Evolutionary conservation across 106 monocot species (phyloP), one percentile per base, ranked within the genome.

Genomic region (Platanthera guangdongensis): DNA sequence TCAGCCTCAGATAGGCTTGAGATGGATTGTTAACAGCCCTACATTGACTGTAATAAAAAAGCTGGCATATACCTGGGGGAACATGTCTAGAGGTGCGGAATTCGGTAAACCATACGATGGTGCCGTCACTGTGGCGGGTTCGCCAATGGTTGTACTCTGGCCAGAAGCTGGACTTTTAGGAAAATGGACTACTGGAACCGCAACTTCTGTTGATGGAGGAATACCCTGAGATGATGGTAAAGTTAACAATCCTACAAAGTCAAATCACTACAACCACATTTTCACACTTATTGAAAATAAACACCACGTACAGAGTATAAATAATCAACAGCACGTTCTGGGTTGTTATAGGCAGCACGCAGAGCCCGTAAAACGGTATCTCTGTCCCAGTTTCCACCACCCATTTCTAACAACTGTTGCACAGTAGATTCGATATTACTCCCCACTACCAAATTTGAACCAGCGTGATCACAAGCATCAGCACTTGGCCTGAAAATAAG

Each of bases 321-420:
- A 80, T 99, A 99, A 62, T 99, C 99, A 51, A 99, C 99, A 75
- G 99, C 99, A 75, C 94, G 99, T 76, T 99, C 99, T 60, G 99
- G 99, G 63, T 99, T 94, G 80, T 99, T 99, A 60, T 94, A 99
- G 75, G 99, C 94, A 47, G 99, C 99, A 77, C 88, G 92, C 49
- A 99, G 92, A 47, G 99, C 99, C 18, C 87, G 92, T 16, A 81
- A 30, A 75, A 99, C 92, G 5, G 82, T 94, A 60, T 92, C 90
- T 81, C 74, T 92, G 75, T 94, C 99, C 99, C 99, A 99, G 71
- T 78, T 94, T 50, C 94, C 94, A 74, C 99, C 94, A 78, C 99
- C 99, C 94, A 99, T 99, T 49, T 99, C 99, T 85, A 99, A 79
- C 79, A 99, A 82, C 51, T 88, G 99, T 64, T 84, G 85, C 71